These are phyloP conservation scores for Eremothecium gossypii DNA, from an alignment of 1,139 yeast species.

Conservation along the genomic window DNA sequence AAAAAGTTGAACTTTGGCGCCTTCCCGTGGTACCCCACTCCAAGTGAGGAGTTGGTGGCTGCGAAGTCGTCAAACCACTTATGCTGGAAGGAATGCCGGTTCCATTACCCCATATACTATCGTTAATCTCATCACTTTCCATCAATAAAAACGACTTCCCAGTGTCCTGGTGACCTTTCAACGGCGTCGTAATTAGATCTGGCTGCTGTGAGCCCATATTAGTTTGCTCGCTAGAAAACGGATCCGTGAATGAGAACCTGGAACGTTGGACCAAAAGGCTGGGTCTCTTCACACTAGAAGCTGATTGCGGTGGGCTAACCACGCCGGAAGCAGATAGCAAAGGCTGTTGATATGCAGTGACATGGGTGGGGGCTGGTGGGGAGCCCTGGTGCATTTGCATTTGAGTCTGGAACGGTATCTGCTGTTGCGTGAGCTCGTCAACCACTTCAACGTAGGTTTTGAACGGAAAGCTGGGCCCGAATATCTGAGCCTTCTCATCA, in stretches of 20 bases:
- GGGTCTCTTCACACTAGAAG: constrained; percentile 40
- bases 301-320: constrained; percentile 17
- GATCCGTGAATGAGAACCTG: constrained; percentile 63
- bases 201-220: constrained; percentile 10
- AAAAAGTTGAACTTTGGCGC: constrained; percentile 18
- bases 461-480: constrained; percentile 47
- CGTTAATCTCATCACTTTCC: constrained; percentile 39
- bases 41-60: constrained; percentile 30
- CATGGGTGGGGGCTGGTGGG: constrained; percentile 5
- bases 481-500: constrained; percentile 49
- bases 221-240: constrained; percentile 36
- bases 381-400: constrained; percentile 6
- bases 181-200: constrained; percentile 10
- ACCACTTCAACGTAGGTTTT: constrained; percentile 46
- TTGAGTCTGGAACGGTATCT: constrained; percentile 18
- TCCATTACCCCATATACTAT: constrained; percentile 45
- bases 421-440: constrained; percentile 29
- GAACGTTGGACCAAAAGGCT: constrained; percentile 51
- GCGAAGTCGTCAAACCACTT: constrained; percentile 21
- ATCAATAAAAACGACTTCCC: constrained; percentile 48
- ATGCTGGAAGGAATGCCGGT: constrained; percentile 27
- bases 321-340: constrained; percentile 6
- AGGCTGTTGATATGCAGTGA: constrained; percentile 2
- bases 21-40: constrained; percentile 21
- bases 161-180: constrained; percentile 29